Evolutionary conservation across 2,329 filamentous ascomycete genomes (phyloP), one percentile per base, ranked within the genome.

Genomic region (Microcera coccophila): DNA sequence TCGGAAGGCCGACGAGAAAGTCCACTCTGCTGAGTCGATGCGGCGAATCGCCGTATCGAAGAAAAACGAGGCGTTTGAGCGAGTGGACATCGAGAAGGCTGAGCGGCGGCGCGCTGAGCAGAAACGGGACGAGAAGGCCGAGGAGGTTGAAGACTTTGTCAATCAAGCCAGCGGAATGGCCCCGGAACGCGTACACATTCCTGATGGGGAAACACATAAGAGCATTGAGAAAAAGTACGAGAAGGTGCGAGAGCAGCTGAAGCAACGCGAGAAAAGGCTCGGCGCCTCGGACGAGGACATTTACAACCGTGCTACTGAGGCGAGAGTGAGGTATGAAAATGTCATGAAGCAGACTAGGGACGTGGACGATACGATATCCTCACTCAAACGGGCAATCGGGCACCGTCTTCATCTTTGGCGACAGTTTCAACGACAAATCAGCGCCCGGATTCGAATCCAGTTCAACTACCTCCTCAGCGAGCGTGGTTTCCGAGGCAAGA

Each of bases 401-500:
- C 71, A 84, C 43, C 87, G 93, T 14, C 76, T 87, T 43, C 70
- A 75, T 20, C 82, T 89, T 54, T 98, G 90, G 86, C 75, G 80
- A 43, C 74, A 78, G 38, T 97, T 98, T 66, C 85, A 91, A 57
- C 78, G 82, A 19, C 80, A 83, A 54, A 96, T 98, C 57, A 91
- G 90, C 28, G 81, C 85, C n/a, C 81, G 86, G 42, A 87, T 93
- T 35, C 84, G 89, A 38, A 84, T 85, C 40, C 88, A 87, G 48
- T 98, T 98, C 66, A 84, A 80, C 39, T 94, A 93, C 60, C 77
- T 97, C 12, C 79, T 98, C 44, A 88, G 84, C 59, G 90, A 97
- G 66, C 83, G 93, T 57, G 84, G 86, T 17, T 98, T 95, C 68
- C 82, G 90, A 34, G 93, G 93, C 43, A 80, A 79, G 50, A 78